Percentiles rank a stretch among this genome's conserved stretches.
Conservation (phyloP, 2,329 filamentous ascomycete species). For the Camptophora hylomeconis region DNA sequence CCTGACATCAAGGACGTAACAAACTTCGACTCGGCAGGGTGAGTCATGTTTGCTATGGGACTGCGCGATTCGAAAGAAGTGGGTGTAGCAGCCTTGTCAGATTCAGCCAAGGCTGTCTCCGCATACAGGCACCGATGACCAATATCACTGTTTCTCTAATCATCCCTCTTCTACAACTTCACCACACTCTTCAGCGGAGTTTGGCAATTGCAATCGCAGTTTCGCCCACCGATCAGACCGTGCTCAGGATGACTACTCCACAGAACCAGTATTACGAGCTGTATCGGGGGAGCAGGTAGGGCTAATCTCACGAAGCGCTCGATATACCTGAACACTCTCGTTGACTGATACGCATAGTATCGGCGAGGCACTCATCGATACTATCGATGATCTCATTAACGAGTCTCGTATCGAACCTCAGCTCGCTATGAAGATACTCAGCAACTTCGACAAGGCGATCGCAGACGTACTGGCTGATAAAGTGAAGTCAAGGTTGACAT, state of each 20-base stretch:
- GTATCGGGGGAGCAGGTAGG: constrained; percentile 93
- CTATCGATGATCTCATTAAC: constrained; percentile 91
- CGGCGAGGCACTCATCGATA: constrained; percentile 85
- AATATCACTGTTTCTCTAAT: no score
- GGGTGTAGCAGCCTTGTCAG: no score
- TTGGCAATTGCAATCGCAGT: background rate
- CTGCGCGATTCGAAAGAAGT: no score
- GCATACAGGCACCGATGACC: no score
- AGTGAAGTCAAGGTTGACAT: constrained; percentile 79
- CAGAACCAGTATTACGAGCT: constrained; percentile 65
- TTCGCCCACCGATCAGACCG: background rate
- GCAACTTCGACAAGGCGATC: constrained; percentile 88
- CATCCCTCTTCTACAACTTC: no score
- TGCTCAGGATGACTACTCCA: constrained; percentile 34
- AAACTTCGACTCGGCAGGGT: no score
- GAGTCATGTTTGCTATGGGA: no score
- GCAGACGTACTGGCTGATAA: constrained; percentile 83
- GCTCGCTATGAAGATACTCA: constrained; percentile 94
- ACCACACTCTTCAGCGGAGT: no score
- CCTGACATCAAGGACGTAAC: no score
- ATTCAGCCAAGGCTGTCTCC: no score
- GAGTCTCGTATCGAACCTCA: constrained; percentile 93
- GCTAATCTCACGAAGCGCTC: constrained; percentile 6
- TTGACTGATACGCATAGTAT: constrained; percentile 47
- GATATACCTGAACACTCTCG: constrained; percentile 1